phyloP scores from a whole-genome alignment of 805 yeast genomes.

The Lachancea sp. region DNA sequence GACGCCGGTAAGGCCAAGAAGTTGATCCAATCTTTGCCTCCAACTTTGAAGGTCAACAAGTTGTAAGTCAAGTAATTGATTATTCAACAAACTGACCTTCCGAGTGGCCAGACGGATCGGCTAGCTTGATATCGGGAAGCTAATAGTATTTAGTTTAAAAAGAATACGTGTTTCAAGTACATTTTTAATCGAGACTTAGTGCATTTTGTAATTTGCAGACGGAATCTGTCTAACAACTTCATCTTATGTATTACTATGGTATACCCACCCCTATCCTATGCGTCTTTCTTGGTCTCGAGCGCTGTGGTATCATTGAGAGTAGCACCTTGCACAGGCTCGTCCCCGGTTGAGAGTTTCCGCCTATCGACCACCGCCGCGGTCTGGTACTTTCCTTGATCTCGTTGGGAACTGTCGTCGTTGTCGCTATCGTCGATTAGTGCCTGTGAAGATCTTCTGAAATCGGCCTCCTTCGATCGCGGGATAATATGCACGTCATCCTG shows the following conservation, averaged over 20 bases:
- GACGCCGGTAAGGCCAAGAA: conserved; percentile 97
- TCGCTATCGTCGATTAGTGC: conserved; percentile 10
- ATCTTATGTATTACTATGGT: background rate
- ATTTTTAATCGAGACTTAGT: conserved; percentile 7
- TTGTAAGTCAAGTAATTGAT: conserved; percentile 30
- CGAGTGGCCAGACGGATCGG: no score
- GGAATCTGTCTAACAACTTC: background rate
- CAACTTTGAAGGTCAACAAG: conserved; percentile 68
- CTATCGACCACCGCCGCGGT: background rate
- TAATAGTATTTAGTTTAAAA: conserved; percentile 3
- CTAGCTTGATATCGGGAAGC: conserved; percentile 2
- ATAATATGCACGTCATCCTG: conserved; percentile 26
- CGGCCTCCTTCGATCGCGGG: background rate
- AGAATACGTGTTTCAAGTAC: conserved; percentile 7
- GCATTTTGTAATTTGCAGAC: conserved; percentile 5
- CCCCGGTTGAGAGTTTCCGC: background rate
- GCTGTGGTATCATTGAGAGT: background rate
- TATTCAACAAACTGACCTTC: background rate
- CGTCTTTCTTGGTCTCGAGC: conserved; percentile 5
- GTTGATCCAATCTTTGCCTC: conserved; percentile 95
- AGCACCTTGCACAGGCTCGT: background rate
- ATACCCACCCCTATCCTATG: background rate
- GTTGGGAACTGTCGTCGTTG: conserved; percentile 3
- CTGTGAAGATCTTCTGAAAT: background rate
- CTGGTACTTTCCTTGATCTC: background rate